These are phyloP conservation scores for Epichloe sylvatica DNA, from an alignment of 2,329 filamentous ascomycete genomes.

Conservation along the genomic window DNA sequence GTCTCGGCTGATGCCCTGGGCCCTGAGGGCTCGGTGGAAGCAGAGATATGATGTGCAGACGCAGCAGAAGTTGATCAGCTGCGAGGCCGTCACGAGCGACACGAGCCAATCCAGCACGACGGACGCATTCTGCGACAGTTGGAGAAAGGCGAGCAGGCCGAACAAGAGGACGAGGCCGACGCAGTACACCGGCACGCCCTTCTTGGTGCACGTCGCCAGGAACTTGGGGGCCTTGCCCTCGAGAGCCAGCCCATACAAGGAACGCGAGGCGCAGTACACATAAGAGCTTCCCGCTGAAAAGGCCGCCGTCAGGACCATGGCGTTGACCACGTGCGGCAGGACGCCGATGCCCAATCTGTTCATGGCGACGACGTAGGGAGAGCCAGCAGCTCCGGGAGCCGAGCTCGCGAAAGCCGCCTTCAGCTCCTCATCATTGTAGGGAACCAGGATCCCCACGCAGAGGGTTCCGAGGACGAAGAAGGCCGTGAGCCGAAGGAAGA, in stretches of 20 bases:
- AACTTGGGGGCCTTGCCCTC: conserved; percentile 49
- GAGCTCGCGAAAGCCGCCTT: conserved; percentile 43
- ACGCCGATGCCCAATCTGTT: conserved; percentile 47
- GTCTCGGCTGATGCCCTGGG: conserved; percentile 53
- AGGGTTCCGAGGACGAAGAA: conserved; percentile 68
- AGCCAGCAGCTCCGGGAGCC: conserved; percentile 53
- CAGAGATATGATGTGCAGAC: conserved; percentile 58
- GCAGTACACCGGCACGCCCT: conserved; percentile 62
- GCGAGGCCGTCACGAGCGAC: conserved; percentile 54
- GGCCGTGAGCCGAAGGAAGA: conserved; percentile 61
- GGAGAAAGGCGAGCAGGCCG: conserved; percentile 58
- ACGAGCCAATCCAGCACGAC: conserved; percentile 63
- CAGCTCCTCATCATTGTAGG: conserved; percentile 52
- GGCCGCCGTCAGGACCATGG: conserved; percentile 53
- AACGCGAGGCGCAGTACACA: conserved; percentile 52
- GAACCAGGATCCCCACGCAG: conserved; percentile 56
- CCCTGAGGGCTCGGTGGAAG: conserved; percentile 55
- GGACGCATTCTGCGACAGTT: conserved; percentile 50
- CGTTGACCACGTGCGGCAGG: conserved; percentile 59
- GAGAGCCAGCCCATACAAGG: conserved; percentile 53
- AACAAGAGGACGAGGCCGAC: conserved; percentile 53
- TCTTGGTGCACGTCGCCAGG: conserved; percentile 45
- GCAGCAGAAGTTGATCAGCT: conserved; percentile 58
- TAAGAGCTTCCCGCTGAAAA: conserved; percentile 53
- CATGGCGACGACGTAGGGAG: conserved; percentile 56